Evolutionary conservation across 2,329 filamentous ascomycete genomes (phyloP).

Genomic region (Nannizziopsis barbatae): DNA sequence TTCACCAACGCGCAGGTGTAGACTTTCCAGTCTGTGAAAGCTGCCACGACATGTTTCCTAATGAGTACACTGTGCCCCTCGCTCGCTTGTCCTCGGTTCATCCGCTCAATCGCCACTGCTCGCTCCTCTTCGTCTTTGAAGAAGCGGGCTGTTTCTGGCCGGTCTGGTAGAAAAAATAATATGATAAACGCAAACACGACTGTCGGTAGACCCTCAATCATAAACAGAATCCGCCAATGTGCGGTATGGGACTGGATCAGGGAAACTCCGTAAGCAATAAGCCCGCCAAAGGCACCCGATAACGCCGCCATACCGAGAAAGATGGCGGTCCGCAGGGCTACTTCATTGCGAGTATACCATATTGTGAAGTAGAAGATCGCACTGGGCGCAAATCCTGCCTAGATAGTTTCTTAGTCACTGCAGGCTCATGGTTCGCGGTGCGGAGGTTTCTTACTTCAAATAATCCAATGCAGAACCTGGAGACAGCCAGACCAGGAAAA

Average conservation of each 20-base stretch:
- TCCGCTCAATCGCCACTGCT: conserved; percentile 12
- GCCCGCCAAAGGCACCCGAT: conserved; percentile 46
- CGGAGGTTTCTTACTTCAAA: conserved; percentile 35
- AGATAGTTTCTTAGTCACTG: conserved; percentile 20
- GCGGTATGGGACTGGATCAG: conserved; percentile 24
- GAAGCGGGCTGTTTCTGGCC: conserved; percentile 15
- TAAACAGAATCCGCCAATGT: conserved; percentile 43
- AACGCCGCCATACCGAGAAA: conserved; percentile 44
- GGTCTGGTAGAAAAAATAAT: conserved; percentile 39
- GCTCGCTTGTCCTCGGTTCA: conserved; percentile 14
- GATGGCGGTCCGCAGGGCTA: conserved; percentile 45
- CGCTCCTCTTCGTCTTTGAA: conserved; percentile 14
- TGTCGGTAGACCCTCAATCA: conserved; percentile 40
- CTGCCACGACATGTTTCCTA: conserved; percentile 13
- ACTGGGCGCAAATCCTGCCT: conserved; percentile 49
- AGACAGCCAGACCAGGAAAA: conserved; percentile 44
- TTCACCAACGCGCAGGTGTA: conserved; percentile 13
- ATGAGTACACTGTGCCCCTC: conserved; percentile 14
- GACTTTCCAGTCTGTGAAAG: conserved; percentile 16
- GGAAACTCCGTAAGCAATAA: conserved; percentile 29
- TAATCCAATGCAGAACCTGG: conserved; percentile 49
- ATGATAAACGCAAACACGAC: conserved; percentile 33
- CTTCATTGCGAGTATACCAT: conserved; percentile 47
- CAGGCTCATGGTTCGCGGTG: not conserved
- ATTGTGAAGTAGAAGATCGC: conserved; percentile 51